phyloP scores from a whole-genome alignment of 2,329 filamentous ascomycete genomes.

The Exophiala alcalophila region DNA sequence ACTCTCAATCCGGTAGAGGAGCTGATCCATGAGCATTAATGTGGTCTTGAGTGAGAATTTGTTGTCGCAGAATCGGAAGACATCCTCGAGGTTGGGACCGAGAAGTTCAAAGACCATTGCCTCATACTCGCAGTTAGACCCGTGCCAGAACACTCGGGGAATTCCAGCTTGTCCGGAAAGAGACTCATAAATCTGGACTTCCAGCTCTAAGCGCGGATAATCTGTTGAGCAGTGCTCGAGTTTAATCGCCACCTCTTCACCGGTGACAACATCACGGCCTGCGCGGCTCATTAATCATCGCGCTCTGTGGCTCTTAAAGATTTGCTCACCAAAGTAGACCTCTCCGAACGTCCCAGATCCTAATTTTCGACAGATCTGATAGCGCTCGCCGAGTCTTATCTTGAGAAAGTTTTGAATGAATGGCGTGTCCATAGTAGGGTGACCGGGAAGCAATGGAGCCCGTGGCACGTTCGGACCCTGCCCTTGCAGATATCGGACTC shows the following conservation, averaged over 20 bases:
- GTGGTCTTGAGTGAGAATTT: conserved; percentile 35
- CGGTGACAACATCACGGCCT: too few relatives aligned
- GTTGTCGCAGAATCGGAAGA: conserved; percentile 32
- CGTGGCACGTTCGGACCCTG: too few relatives aligned
- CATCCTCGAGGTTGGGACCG: conserved; percentile 33
- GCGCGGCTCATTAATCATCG: too few relatives aligned
- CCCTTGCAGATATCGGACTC: background rate
- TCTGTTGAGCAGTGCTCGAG: conserved; percentile 24
- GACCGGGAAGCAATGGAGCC: too few relatives aligned
- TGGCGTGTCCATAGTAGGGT: conserved; percentile 12
- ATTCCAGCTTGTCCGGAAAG: conserved; percentile 18
- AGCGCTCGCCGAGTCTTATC: conserved; percentile 14
- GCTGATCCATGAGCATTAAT: conserved; percentile 33
- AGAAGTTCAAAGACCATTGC: conserved; percentile 28
- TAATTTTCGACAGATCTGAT: conserved; percentile 13
- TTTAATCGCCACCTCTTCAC: conserved; percentile 30
- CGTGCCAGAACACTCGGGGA: conserved; percentile 20
- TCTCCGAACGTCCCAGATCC: conserved; percentile 20
- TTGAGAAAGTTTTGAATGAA: conserved; percentile 14
- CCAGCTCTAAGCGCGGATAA: conserved; percentile 23
- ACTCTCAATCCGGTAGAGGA: conserved; percentile 31
- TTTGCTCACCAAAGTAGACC: conserved; percentile 21
- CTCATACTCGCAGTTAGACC: conserved; percentile 21
- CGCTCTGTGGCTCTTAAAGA: too few relatives aligned
- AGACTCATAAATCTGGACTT: conserved; percentile 24